Evolutionary conservation across 176 grass and related monocot genomes (phyloP), one percentile per base, ranked within the genome.

Genomic region (Carex pumila): DNA sequence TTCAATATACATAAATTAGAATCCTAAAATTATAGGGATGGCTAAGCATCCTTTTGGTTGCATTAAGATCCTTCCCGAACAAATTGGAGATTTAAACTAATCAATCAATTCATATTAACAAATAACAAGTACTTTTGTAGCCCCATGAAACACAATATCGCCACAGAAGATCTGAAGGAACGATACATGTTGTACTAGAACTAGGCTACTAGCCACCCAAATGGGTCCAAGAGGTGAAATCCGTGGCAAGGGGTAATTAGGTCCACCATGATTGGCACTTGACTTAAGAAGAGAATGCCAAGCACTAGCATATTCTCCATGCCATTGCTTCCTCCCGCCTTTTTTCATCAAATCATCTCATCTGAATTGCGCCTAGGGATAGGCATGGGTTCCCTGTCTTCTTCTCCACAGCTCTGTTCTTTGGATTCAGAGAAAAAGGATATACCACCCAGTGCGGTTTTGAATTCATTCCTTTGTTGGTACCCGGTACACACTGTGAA

Each of bases 191-290:
- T 34, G 32, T 34, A 34, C 32, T 34, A 34, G 32, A 3, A 34
- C 32, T 34, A 34, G 32, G 1, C 32, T 55, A 61, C 32, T 12
- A 55, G 7, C 61, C 0, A 54, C 2, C 43, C 81, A 68, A 68
- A 69, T 69, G 62, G 25, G 6, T 83, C 61, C 80, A 83, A 83
- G 63, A 83, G n/a, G 31, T 81, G 79, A 82, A 59, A 66, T 49
- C 41, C 80, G 22, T 39, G 39, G 61, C 5, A 65, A 67, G 62
- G 67, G 9, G 61, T 25, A 25, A 25, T 66, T 14, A 82, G 61
- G 61, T 66, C 61, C 61, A 67, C 80, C 21, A 68, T 83, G 80
- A 83, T 83, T 68, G 62, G 80, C 61, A 68, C 80, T 68, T 83
- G 80, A 83, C 80, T 83, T 83, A 13, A 2, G 19, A 17, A 10